These are phyloP conservation scores for Globisporangium solare DNA, from an alignment of 352 stramenopile genomes.

Conservation along the genomic window DNA sequence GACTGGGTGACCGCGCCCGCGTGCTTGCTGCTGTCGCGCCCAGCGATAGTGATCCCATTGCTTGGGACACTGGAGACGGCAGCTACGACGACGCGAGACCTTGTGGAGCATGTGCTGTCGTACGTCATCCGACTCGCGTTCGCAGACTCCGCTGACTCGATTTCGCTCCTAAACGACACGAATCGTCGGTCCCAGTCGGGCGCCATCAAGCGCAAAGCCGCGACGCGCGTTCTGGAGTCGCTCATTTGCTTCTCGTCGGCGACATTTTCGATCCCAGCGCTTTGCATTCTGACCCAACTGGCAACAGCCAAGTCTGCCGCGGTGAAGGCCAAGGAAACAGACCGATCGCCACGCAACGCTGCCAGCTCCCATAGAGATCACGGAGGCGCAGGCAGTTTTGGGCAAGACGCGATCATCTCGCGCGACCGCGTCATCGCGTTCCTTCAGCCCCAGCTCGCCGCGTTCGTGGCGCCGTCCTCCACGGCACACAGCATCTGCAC, in stretches of 20 bases:
- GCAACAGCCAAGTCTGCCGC: neutral
- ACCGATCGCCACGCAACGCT: neutral
- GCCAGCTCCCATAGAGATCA: neutral
- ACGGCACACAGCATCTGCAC: neutral
- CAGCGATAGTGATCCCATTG: neutral
- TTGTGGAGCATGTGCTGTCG: constrained; percentile 11
- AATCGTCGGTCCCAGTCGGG: too few species aligned
- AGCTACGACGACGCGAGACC: constrained; percentile 1
- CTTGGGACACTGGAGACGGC: neutral
- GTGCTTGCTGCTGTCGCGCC: neutral
- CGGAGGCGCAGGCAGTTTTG: neutral
- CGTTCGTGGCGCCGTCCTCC: constrained; percentile 3
- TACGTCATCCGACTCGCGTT: constrained; percentile 24
- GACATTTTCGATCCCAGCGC: constrained; percentile 9
- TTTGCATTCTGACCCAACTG: constrained; percentile 8
- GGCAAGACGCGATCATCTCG: neutral
- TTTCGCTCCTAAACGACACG: too few species aligned
- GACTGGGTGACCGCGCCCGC: constrained; percentile 6
- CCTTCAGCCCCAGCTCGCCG: constrained; percentile 12
- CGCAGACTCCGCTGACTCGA: neutral
- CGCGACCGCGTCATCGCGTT: constrained; percentile 7
- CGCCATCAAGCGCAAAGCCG: neutral
- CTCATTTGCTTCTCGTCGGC: constrained; percentile 9
- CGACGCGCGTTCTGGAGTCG: constrained; percentile 6
- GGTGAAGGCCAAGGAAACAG: neutral